Base-by-base conservation (phyloP, 2,329 filamentous ascomycete genomes). In the Amauroascus niger region DNA sequence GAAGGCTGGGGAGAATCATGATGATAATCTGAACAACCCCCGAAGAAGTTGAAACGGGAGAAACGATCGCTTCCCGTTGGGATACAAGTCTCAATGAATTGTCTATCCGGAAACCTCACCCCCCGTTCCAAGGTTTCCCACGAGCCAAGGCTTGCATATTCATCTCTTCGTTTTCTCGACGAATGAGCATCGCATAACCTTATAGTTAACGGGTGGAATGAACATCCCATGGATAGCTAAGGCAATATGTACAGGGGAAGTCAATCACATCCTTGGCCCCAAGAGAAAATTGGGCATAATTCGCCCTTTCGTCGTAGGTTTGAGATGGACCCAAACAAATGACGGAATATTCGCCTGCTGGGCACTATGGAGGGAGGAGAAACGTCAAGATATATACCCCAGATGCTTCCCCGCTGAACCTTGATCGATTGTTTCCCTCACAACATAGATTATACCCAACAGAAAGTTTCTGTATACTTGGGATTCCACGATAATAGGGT, bases 281-380 rank as follows among this genome's bases (percentile, higher is more conserved):
- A 18, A 14, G 32, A 40, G 6, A 2, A 9, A 28, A n/a, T n/a
- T 26, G 22, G 46, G 46, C 26, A 14, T 35, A 33, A 26, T 49
- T 33, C 30, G 20, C 24, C 37, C 37, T 35, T 33, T 43, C 39
- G 11, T 24, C 24, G 11, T 18, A 20, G n/a, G 33, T 39, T 28
- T 49, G 22, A n/a, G 30, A 13, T n/a, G 47, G 24, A 44, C 49
- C 49, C 39, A 35, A 16, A 26, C n/a, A 14, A 44, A 51, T 51
- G 49, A 51, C 28, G 49, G 49, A 51, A 51, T 44, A 6, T 35
- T 20, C 20, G 40, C 24, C 16, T 22, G 20, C 5, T 22, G 13
- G 13, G 1, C 6, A 8, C 14, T 20, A 16, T 11, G 24, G 28
- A 6, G 41, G 26, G 18, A 16, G 6, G 40, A 8, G 20, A 26